A percentile compares a stretch with the other conserved stretches of the same genome.
phyloP scores from a whole-genome alignment of 345 rosid genomes.

The Bruguiera parviflora region DNA sequence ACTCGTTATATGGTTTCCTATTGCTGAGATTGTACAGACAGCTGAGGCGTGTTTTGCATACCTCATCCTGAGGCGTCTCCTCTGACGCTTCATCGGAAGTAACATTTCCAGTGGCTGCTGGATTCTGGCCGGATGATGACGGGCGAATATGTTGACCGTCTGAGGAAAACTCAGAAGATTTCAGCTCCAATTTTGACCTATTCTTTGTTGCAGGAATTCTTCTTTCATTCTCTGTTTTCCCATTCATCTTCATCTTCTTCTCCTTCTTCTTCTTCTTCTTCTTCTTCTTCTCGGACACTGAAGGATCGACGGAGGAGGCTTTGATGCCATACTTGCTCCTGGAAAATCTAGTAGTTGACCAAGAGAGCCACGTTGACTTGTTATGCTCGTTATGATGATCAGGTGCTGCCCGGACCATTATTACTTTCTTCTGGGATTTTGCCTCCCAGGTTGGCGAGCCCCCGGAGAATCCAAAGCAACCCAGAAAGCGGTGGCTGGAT shows the following conservation, averaged over 20 bases:
- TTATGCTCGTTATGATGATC: not conserved
- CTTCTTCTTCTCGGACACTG: conserved; percentile 15
- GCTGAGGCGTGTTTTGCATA: too few species aligned
- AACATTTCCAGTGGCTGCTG: not conserved
- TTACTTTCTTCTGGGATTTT: not conserved
- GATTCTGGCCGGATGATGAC: not conserved
- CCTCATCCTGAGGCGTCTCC: too few species aligned
- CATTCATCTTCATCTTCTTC: conserved; percentile 12
- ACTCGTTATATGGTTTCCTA: too few species aligned
- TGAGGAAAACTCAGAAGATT: not conserved
- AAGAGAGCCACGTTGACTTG: conserved; percentile 15
- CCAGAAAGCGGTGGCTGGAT: conserved; percentile 22
- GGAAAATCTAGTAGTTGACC: conserved; percentile 23
- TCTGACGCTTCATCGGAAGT: too few species aligned
- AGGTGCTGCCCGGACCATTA: too few species aligned
- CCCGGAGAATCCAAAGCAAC: conserved; percentile 46
- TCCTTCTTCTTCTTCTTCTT: not conserved
- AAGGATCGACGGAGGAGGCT: conserved; percentile 41
- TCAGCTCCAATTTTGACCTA: not conserved
- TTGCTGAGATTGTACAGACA: too few species aligned
- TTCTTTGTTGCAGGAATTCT: not conserved
- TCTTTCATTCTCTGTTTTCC: not conserved
- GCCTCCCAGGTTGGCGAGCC: not conserved
- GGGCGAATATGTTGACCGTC: not conserved
- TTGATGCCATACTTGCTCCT: conserved; percentile 34